A percentile compares a stretch with the other conserved stretches of the same genome.
Conservation (phyloP, 169 alveolate genomes). For the Babesia microti region DNA sequence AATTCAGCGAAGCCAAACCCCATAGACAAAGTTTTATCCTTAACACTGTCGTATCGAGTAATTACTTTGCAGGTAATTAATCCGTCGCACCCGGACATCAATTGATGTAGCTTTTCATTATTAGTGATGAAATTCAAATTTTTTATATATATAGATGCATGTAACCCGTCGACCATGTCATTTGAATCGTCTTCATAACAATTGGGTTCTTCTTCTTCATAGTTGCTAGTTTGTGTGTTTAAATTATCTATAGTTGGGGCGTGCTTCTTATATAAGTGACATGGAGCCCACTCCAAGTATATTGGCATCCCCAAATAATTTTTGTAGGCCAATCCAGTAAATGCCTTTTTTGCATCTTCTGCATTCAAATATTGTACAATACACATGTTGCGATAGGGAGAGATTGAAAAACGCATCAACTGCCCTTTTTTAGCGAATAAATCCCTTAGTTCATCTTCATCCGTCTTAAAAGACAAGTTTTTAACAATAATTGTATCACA, state of each 20-base stretch:
- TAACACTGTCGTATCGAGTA: slow-evolving; percentile 18
- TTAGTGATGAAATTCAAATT: slow-evolving; percentile 73
- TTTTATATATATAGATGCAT: slow-evolving; percentile 75
- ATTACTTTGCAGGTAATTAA: slow-evolving; percentile 55
- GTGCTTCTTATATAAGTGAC: slow-evolving; percentile 12
- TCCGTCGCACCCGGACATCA: slow-evolving; percentile 51
- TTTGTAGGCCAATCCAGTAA: slow-evolving; percentile 70
- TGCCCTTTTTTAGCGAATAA: slow-evolving; percentile 72
- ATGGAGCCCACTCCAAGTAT: slow-evolving; percentile 86
- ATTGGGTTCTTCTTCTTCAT: neutral
- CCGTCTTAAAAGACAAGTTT: slow-evolving; percentile 52
- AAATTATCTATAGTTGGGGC: slow-evolving; percentile 4
- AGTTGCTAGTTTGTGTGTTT: neutral
- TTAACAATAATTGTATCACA: slow-evolving; percentile 52
- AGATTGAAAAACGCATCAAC: slow-evolving; percentile 59
- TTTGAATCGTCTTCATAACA: slow-evolving; percentile 14
- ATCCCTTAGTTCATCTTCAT: slow-evolving; percentile 61
- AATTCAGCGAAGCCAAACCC: slow-evolving; percentile 88
- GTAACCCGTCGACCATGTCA: slow-evolving; percentile 30
- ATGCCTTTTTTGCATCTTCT: slow-evolving; percentile 72
- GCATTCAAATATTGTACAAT: slow-evolving; percentile 71
- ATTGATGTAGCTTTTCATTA: slow-evolving; percentile 61
- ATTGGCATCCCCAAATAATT: slow-evolving; percentile 72
- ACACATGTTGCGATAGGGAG: slow-evolving; percentile 81
- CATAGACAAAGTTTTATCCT: slow-evolving; percentile 47